Base-by-base conservation (phyloP, 495 filamentous ascomycete species). In the Jackrogersella minutella region DNA sequence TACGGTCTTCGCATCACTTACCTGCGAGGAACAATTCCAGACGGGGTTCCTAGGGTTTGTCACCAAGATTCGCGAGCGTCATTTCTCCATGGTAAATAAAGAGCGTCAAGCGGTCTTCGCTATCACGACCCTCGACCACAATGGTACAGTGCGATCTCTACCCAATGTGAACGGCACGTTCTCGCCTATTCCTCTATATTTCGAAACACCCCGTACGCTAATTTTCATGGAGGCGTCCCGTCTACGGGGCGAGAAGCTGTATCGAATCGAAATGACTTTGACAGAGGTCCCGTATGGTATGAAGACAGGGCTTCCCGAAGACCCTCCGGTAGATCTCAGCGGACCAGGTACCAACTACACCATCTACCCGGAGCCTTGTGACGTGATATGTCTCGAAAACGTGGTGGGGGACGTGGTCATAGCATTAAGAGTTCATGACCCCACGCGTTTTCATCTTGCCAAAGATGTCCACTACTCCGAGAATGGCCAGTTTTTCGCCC, bases 401-500 rank as follows among this genome's bases (percentile, higher is more conserved):
- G 37, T 70, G 0, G 50, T 75, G 7, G 59, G 55, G n/a, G 52
- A 72, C 22, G 64, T 77, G 4, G 46, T 77, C 10, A 53, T 66
- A 49, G 60, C 71, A 13, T 56, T 77, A 31, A 50, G 65, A 28
- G 41, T 55, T 22, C 61, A 75, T 46, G 56, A 73, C 22, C 40
- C 56, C n/a, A 60, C 62, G 4, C 72, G 26, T 7, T 36, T 77
- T 19, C 69, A 73, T 5, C 49, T 75, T 26, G 71, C 75, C 9
- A 58, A 52, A 22, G 59, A 55, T n/a, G 54, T 62, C 10, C 69
- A 47, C 1, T 75, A 74, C 40, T 72, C 75, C 0, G 75, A 77
- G 43, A 77, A 77, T 44, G 73, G 73, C 0, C 75, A 75, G 39
- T 73, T 74, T 26, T 37, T 74, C 22, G 66, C 69, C 2, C 13